Evolutionary conservation across 163 green algal genomes (phyloP), one percentile per base, ranked within the genome.

Genomic region (Dunaliella salina): DNA sequence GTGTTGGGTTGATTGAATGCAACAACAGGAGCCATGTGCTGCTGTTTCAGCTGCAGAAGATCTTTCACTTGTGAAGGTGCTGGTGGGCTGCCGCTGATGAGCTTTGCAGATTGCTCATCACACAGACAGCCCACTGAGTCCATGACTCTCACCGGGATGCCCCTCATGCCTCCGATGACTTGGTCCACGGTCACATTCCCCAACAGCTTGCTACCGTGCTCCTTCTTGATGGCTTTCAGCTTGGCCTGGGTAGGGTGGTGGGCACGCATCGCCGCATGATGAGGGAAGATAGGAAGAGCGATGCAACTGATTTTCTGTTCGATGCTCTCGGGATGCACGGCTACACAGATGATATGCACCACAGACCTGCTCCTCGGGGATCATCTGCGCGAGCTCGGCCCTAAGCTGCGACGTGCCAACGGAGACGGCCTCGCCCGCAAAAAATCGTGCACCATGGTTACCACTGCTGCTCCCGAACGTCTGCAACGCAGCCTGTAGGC

Each of bases 81-180:
- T 50, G 3, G 8, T 50, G 8, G 40, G 40, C 8, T 50, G 40
- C 8, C 8, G 40, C 3, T 50, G 40, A 50, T 50, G 40, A 8
- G 40, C 40, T 50, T 50, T n/a, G n/a, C n/a, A 8, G 40, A 8
- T 50, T 50, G 4, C 40, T 50, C 4, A 50, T n/a, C n/a, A n/a
- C n/a, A 50, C 40, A 50, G 40, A 50, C 40, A 50, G 40, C 40
- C 40, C 8, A 11, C 67, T 30, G 40, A 50, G 40, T 50, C 40
- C 8, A 50, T 50, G 40, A 50, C 4, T 50, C 92, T 87, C 79
- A 96, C 93, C 80, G 96, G 95, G 87, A 99, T 98, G 87, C 97
- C 97, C 22, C 97, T 92, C 97, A 99, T 99, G 88, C 97, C 97
- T 79, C 97, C 97, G 75, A 99, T 94, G 17, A 88, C 91, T 94